phyloP scores from a whole-genome alignment of 2,329 filamentous ascomycete species.

The Talaromyces sp. region DNA sequence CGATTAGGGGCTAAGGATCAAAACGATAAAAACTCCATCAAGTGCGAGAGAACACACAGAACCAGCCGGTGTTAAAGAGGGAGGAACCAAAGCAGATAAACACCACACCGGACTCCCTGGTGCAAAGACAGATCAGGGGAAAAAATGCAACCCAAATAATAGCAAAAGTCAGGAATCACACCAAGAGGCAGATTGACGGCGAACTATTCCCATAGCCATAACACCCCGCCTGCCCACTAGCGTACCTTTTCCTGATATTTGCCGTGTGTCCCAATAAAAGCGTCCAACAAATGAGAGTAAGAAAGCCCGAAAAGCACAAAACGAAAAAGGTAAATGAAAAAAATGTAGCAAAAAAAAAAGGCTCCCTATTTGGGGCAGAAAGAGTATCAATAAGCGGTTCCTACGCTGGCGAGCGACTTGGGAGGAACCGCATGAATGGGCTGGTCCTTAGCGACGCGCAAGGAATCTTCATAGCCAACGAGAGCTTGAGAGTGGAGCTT shows the following conservation, averaged over 20 bases:
- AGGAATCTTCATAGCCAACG: conserved; percentile 81
- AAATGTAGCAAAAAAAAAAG: conserved; percentile 23
- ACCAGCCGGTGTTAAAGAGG: conserved; percentile 49
- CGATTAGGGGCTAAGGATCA: conserved; percentile 38
- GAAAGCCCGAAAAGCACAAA: conserved; percentile 25
- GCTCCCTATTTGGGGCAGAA: too few species aligned
- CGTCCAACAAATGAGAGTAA: conserved; percentile 37
- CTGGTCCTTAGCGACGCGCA: conserved; percentile 44
- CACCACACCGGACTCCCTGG: conserved; percentile 51
- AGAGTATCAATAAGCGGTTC: conserved; percentile 43
- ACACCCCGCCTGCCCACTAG: conserved; percentile 39
- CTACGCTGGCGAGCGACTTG: conserved; percentile 47
- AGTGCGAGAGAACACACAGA: conserved; percentile 50
- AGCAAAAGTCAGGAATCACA: conserved; percentile 34
- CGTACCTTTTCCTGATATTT: conserved; percentile 42
- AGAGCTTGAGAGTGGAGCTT: conserved; percentile 94
- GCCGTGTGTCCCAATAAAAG: conserved; percentile 46
- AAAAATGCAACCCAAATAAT: conserved; percentile 30
- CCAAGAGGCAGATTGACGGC: conserved; percentile 36
- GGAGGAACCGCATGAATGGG: conserved; percentile 47
- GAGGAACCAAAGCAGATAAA: conserved; percentile 40
- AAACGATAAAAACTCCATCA: conserved; percentile 40
- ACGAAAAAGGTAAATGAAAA: conserved; percentile 31
- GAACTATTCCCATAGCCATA: conserved; percentile 34
- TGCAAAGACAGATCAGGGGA: conserved; percentile 36